Conservation (phyloP, 1,284 basidiomycete species). For the Trametes hirsuta region DNA sequence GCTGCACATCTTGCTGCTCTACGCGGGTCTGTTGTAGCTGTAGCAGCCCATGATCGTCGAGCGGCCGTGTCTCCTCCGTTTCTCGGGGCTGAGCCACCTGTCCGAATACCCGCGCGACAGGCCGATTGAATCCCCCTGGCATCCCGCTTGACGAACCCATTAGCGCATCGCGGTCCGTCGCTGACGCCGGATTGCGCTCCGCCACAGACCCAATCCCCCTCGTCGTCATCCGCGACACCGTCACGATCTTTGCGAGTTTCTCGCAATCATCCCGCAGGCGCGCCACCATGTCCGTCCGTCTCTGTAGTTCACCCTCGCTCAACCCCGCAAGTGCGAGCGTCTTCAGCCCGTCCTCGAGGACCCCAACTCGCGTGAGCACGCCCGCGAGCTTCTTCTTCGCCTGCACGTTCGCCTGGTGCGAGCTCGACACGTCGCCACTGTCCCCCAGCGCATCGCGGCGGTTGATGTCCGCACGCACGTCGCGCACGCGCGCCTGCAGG, state of each 20-base stretch:
- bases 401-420: conserved; percentile 81
- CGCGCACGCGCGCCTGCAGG: conserved; percentile 74
- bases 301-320: conserved; percentile 82
- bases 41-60: conserved; percentile 83
- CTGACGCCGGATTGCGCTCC: conserved; percentile 48
- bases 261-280: conserved; percentile 85
- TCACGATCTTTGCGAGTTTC: conserved; percentile 78
- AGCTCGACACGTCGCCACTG: conserved; percentile 69
- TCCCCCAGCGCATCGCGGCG: conserved; percentile 84
- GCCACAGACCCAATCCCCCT: conserved; percentile 42
- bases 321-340: conserved; percentile 68
- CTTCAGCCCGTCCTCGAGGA: conserved; percentile 72
- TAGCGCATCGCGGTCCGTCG: conserved; percentile 67
- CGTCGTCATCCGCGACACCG: conserved; percentile 63
- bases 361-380: conserved; percentile 68
- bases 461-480: conserved; percentile 83
- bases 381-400: conserved; percentile 85
- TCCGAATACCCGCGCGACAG: conserved; percentile 83
- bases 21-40: conserved; percentile 83
- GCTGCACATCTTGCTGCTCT: conserved; percentile 82
- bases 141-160: conserved; percentile 41
- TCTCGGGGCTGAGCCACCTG: conserved; percentile 66
- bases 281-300: conserved; percentile 84
- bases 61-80: conserved; percentile 82
- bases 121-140: conserved; percentile 37